Percentiles rank a stretch among this genome's conserved stretches.
Evolutionary conservation across 495 filamentous ascomycete genomes (phyloP).

Genomic region (Lasiosphaeria ovina): DNA sequence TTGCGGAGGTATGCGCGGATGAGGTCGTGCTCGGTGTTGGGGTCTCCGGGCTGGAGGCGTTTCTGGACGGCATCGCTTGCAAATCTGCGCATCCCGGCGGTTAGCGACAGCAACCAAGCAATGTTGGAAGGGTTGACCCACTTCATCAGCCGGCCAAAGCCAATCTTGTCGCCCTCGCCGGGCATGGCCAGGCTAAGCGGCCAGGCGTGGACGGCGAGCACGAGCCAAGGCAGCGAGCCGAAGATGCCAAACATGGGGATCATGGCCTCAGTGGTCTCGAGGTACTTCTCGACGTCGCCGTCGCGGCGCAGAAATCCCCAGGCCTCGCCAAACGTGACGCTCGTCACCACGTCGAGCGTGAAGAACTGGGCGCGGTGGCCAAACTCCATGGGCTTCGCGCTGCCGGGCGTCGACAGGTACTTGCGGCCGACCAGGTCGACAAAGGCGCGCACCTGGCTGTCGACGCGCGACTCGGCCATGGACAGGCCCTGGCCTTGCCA

Average conservation of each 20-base stretch:
- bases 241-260: constrained; percentile 64
- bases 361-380: constrained; percentile 50
- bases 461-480: constrained; percentile 44
- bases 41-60: constrained; percentile 4
- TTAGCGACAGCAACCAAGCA: neutral
- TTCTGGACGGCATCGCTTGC: constrained; percentile 9
- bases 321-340: constrained; percentile 26
- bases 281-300: constrained; percentile 25
- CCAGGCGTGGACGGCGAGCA: constrained; percentile 2
- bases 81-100: neutral
- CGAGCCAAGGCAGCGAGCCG: neutral
- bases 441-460: constrained; percentile 44
- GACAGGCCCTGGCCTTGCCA: constrained; percentile 42
- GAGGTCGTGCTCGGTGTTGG: constrained; percentile 10
- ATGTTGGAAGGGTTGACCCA: constrained; percentile 1
- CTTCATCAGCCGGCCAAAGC: constrained; percentile 30
- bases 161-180: constrained; percentile 22
- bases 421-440: constrained; percentile 43
- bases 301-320: constrained; percentile 33
- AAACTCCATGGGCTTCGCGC: constrained; percentile 47
- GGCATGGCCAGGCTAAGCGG: constrained; percentile 20
- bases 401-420: constrained; percentile 52
- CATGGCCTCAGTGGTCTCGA: constrained; percentile 39
- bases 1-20: constrained; percentile 6
- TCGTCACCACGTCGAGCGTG: constrained; percentile 61